Base-by-base conservation (phyloP, 2,329 filamentous ascomycete species). In the Colletotrichum scovillei region DNA sequence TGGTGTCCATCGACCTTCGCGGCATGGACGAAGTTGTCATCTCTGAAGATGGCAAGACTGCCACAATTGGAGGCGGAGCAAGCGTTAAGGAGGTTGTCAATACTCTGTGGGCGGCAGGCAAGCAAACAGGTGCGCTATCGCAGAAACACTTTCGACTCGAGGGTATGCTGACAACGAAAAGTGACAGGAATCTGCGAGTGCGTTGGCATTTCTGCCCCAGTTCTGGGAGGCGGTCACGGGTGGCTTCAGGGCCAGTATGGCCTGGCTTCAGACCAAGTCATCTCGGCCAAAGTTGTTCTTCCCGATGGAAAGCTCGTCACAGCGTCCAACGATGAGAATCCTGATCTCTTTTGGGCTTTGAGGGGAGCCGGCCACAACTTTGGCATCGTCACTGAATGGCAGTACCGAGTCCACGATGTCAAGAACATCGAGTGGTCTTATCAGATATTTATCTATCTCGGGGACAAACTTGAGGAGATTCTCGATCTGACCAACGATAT, bases 321-420 rank as follows among this genome's bases (percentile, higher is more conserved):
- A 4, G 79, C 79, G 4, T 79, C 77, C 9, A 58, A 67, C 4
- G 67, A 66, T 5, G 75, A 76, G 28, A 76, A 83, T 58, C 19
- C 74, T 4, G 85, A 88, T 74, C 77, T 88, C 0, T 81, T 87
- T 75, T 88, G 86, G 86, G 86, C 84, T 19, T 76, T 88, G 0
- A 85, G 81, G 77, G 87, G 87, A n/a, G 87, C 87, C 2, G 87
- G 86, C 2, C 85, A 84, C 19, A 88, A 88, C 74, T 84, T 88
- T 74, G 86, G 87, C 55, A 84, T 89, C 63, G 82, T 88, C 38
- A 78, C 87, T 76, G 84, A 81, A 73, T 77, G 85, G 30, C 82
- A 78, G 72, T 55, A 76, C 19, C 82, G 83, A 75, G 78, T 79
- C 28, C 80, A 69, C 38, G 72, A 65, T n/a, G 28, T 78, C 32